These are phyloP conservation scores for Verticillium albo-atrum DNA, from an alignment of 2,329 filamentous ascomycete genomes.

Conservation along the genomic window DNA sequence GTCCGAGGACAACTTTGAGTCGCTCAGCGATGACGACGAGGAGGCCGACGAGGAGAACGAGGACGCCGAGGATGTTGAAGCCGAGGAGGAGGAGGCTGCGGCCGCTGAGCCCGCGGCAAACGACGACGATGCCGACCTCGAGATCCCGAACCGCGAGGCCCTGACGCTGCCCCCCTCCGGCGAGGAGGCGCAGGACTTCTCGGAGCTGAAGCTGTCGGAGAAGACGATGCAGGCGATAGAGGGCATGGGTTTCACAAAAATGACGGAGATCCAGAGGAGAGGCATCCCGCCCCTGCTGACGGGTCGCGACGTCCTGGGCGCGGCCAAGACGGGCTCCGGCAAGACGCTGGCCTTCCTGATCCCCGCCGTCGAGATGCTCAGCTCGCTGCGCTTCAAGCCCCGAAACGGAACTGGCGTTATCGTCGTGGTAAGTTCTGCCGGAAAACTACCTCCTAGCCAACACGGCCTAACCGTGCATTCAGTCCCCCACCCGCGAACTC, in stretches of 20 bases:
- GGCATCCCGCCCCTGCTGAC: constrained; percentile 85
- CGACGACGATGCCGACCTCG: constrained; percentile 23
- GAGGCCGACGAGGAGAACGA: constrained; percentile 19
- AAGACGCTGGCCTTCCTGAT: constrained; percentile 96
- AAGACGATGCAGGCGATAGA: constrained; percentile 84
- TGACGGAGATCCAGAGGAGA: constrained; percentile 91
- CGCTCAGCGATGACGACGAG: constrained; percentile 20
- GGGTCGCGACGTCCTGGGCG: constrained; percentile 87
- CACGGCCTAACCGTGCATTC: background rate
- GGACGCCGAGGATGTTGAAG: constrained; percentile 21
- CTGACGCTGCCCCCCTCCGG: constrained; percentile 49
- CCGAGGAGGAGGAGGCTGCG: constrained; percentile 17
- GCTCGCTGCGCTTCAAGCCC: constrained; percentile 87
- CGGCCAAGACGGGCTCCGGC: constrained; percentile 92
- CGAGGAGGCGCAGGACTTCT: constrained; percentile 64
- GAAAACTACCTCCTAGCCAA: background rate
- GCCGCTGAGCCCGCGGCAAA: constrained; percentile 18
- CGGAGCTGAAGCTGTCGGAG: constrained; percentile 78
- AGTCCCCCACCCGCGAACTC: constrained; percentile 84
- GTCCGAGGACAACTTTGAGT: constrained; percentile 17
- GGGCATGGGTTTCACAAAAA: constrained; percentile 89
- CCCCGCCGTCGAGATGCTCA: constrained; percentile 89
- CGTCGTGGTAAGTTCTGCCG: constrained; percentile 55
- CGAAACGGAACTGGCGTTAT: constrained; percentile 91
- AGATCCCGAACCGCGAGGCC: constrained; percentile 31